Evolutionary conservation across 495 filamentous ascomycete genomes (phyloP).

Genomic region (Paragyromitra xinjiangensis): DNA sequence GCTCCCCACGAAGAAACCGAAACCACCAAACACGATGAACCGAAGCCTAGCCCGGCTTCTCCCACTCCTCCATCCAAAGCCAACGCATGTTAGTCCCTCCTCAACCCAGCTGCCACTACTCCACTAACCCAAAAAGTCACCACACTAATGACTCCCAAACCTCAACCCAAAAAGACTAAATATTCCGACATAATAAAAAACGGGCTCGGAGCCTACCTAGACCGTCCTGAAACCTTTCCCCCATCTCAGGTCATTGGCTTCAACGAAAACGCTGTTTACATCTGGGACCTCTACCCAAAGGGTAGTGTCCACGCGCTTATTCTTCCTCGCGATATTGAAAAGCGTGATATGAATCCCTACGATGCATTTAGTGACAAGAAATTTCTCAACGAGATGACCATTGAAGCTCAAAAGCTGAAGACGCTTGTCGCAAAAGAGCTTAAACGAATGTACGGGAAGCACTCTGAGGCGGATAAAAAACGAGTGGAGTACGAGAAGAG

Average conservation of each 20-base stretch:
- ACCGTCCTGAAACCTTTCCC: slow-evolving; percentile 71
- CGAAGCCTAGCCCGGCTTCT: neutral
- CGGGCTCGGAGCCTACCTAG: slow-evolving; percentile 75
- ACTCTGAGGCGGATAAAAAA: slow-evolving; percentile 51
- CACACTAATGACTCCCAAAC: neutral
- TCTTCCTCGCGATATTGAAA: slow-evolving; percentile 74
- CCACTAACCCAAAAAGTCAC: slow-evolving; percentile 12
- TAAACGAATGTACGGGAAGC: slow-evolving; percentile 69
- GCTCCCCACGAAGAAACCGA: neutral
- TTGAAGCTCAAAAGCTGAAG: slow-evolving; percentile 69
- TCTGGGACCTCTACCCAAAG: slow-evolving; percentile 87
- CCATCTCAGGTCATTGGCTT: slow-evolving; percentile 71
- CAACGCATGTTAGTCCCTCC: slow-evolving; percentile 20
- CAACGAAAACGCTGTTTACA: slow-evolving; percentile 76
- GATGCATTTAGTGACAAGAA: slow-evolving; percentile 75
- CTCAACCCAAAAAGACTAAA: slow-evolving; percentile 44
- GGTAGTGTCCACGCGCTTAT: slow-evolving; percentile 84
- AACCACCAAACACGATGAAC: neutral
- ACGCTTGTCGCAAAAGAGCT: slow-evolving; percentile 77
- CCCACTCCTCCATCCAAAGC: neutral
- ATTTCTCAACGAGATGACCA: slow-evolving; percentile 73
- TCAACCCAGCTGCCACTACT: neutral
- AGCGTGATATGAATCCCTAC: slow-evolving; percentile 75
- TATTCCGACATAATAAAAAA: slow-evolving; percentile 60
- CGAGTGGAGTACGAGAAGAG: slow-evolving; percentile 66